phyloP scores from a whole-genome alignment of 2,329 filamentous ascomycete genomes.

The Aspergillus hortae region DNA sequence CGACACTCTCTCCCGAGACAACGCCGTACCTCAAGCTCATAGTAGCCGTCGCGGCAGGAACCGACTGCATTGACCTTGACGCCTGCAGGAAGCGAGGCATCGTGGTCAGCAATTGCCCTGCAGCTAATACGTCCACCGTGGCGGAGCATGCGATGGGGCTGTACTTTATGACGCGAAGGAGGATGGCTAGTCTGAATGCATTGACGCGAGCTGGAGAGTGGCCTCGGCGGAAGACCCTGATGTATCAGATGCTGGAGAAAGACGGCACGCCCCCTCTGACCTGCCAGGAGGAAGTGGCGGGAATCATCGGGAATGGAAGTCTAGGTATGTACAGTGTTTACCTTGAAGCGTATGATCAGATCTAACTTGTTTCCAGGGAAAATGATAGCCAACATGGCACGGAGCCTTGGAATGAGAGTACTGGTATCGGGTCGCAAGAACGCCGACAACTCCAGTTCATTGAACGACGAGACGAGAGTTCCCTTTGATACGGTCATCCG shows the following conservation, averaged over 20 bases:
- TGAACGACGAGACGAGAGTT: conserved; percentile 10
- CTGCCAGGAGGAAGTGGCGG: conserved; percentile 48
- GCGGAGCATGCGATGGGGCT: conserved; percentile 50
- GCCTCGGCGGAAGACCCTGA: conserved; percentile 36
- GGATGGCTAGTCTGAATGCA: conserved; percentile 37
- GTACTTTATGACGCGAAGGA: conserved; percentile 46
- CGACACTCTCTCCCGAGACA: conserved; percentile 39
- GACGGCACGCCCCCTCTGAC: conserved; percentile 40
- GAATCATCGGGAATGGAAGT: conserved; percentile 50
- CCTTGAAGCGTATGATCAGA: background rate
- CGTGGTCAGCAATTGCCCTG: conserved; percentile 45
- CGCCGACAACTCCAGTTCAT: conserved; percentile 11
- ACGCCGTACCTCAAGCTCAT: conserved; percentile 46
- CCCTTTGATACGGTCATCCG: conserved; percentile 29
- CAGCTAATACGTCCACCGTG: conserved; percentile 47
- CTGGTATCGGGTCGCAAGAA: conserved; percentile 48
- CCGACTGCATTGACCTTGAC: conserved; percentile 45
- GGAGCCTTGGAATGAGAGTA: conserved; percentile 48
- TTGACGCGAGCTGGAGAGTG: conserved; percentile 38
- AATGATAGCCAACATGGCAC: conserved; percentile 43
- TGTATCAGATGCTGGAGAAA: conserved; percentile 23
- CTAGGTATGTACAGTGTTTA: conserved; percentile 32
- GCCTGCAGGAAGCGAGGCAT: conserved; percentile 44
- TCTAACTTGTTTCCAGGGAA: conserved; percentile 26
- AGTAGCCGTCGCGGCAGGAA: conserved; percentile 46